These are phyloP conservation scores for Heliamphora pulchella DNA, from an alignment of 179 eudicot species.

Conservation along the genomic window DNA sequence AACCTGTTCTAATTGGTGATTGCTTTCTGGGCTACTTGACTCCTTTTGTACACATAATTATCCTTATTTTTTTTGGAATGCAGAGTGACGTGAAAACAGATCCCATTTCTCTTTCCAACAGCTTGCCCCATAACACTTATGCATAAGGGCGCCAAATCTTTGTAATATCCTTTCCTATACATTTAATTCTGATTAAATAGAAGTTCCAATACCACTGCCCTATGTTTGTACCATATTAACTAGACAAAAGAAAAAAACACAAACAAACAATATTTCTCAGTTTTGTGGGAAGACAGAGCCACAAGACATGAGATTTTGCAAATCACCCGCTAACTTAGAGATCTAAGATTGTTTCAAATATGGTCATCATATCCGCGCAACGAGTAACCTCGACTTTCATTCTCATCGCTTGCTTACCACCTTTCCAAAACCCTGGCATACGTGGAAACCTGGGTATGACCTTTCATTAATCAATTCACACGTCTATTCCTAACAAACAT, in stretches of 20 bases:
- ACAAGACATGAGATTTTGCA: not conserved
- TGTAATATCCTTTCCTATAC: not conserved
- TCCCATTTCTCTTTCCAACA: not conserved
- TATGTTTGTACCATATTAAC: not conserved
- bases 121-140: not conserved
- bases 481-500: not conserved
- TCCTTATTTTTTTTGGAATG: not conserved
- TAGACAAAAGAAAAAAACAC: too few species aligned
- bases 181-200: not conserved
- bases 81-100: not conserved
- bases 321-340: not conserved
- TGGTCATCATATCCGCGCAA: not conserved
- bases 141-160: not conserved
- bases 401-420: not conserved
- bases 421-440: not conserved
- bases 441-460: not conserved
- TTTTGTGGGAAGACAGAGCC: not conserved
- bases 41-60: too few species aligned
- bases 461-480: too few species aligned
- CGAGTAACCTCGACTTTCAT: not conserved
- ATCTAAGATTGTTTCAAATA: not conserved
- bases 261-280: not conserved
- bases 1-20: too few species aligned
- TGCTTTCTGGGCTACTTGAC: too few species aligned
- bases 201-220: not conserved